Evolutionary conservation across 192 early-diverging fungal species (phyloP).

Genomic region (Geranomyces michiganensis): DNA sequence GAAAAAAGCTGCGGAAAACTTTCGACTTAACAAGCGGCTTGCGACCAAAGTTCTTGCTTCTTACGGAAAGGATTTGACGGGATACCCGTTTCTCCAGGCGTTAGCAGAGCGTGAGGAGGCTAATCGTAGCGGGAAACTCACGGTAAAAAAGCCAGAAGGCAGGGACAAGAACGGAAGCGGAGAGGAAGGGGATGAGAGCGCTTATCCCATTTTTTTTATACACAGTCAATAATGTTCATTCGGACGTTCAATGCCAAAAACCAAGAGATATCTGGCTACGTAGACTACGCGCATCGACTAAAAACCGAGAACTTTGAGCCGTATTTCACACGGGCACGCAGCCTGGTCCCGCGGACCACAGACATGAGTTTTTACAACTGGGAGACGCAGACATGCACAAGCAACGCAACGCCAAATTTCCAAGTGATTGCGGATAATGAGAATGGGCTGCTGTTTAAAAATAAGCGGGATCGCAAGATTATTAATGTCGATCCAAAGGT

Average conservation of each 20-base stretch:
- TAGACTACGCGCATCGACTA: conserved; percentile 66
- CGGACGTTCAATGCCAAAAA: conserved; percentile 56
- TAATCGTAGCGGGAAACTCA: conserved; percentile 63
- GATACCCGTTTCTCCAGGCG: conserved; percentile 58
- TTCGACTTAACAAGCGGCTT: conserved; percentile 60
- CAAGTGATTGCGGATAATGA: conserved; percentile 72
- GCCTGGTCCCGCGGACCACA: conserved; percentile 52
- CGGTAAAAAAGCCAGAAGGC: conserved; percentile 40
- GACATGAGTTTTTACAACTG: conserved; percentile 72
- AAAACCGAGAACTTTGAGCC: conserved; percentile 67
- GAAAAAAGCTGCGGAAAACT: conserved; percentile 67
- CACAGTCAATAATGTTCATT: conserved; percentile 60
- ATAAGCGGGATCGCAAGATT: conserved; percentile 67
- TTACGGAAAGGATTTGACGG: conserved; percentile 55
- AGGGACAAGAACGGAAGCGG: no score
- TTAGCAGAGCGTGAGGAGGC: conserved; percentile 67
- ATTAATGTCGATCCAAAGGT: conserved; percentile 69
- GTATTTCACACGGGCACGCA: conserved; percentile 52
- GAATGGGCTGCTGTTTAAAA: conserved; percentile 66
- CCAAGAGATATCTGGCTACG: conserved; percentile 66
- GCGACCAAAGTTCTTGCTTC: conserved; percentile 59
- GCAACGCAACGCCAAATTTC: conserved; percentile 66
- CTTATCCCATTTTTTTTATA: no score
- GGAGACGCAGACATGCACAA: conserved; percentile 68
- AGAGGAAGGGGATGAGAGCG: no score